Evolutionary conservation across 139 green algal species (phyloP).

Genomic region (Chlamydomonas sp.): DNA sequence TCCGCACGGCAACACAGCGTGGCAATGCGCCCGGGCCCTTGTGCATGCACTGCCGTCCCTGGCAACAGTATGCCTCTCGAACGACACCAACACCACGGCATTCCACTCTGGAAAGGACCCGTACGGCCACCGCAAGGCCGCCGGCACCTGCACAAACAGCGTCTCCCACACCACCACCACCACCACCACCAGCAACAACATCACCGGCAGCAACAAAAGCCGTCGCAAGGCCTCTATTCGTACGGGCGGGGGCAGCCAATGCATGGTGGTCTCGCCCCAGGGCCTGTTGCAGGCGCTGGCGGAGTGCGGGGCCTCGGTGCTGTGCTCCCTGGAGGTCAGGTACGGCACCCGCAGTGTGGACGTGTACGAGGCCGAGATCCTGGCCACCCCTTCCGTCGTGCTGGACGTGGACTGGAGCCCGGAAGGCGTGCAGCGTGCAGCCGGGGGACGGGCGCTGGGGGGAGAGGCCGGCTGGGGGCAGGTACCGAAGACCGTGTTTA

Average conservation of each 20-base stretch:
- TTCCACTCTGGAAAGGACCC: not conserved
- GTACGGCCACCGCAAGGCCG: not conserved
- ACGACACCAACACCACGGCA: too few species aligned
- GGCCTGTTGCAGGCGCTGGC: too few species aligned
- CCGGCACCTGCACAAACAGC: not conserved
- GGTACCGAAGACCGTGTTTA: too few species aligned
- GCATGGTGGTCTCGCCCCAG: too few species aligned
- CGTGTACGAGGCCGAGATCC: constrained; percentile 14
- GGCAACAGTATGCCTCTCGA: too few species aligned
- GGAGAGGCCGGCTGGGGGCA: too few species aligned
- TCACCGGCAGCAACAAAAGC: not conserved
- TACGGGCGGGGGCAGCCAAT: not conserved
- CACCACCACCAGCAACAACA: not conserved
- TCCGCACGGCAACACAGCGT: too few species aligned
- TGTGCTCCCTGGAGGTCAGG: not conserved
- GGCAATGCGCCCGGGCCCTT: too few species aligned
- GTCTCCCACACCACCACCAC: not conserved
- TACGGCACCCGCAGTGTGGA: not conserved
- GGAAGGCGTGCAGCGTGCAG: too few species aligned
- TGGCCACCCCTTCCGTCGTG: not conserved
- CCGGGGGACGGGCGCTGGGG: too few species aligned
- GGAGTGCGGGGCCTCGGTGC: not conserved
- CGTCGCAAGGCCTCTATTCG: not conserved
- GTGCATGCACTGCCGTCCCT: too few species aligned
- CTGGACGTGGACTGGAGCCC: not conserved